Base-by-base conservation (phyloP, 441 rosid genomes). In the Croton laevigatus region DNA sequence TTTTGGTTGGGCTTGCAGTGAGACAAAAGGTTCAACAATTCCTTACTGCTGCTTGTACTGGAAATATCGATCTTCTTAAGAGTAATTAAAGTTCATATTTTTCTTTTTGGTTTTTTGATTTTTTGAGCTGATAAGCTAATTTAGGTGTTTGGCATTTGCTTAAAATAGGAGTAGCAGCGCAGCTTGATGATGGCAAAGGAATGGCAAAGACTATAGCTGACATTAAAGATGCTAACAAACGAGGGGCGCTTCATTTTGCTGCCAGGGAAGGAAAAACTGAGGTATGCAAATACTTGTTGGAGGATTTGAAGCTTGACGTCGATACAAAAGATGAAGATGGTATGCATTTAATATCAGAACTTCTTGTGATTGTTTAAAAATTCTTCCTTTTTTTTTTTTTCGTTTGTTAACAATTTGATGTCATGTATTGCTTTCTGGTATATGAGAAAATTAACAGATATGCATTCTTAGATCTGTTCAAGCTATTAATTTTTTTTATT, bases 201-300 rank as follows among this genome's bases (percentile, higher is more conserved):
- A 37, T 88, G 59, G 79, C 79, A 3, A 81, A 78, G 75, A 86
- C 98, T 14, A 85, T 94, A 68, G 87, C 84, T 54, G 91, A 86
- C 77, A 83, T 90, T 61, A 94, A 90, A 84, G 97, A 94, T 80
- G 98, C 95, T 5, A 91, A 94, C 76, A 83, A 90, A 80, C 84
- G 97, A 49, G 98, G 98, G 38, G 97, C 98, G 6, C 85, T 91
- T 72, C 98, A 94, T 80, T 94, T 94, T 81, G 97, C 97, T 3
- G 97, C 97, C 6, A 88, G 97, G 72, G 97, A 90, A 82, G 98
- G 96, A 6, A 79, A 87, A 78, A 89, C 84, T 40, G 97, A 91
- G 58, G 83, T 94, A 38, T 91, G 97, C 79, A 88, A 81, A 74
- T 91, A 84, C 85, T 88, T 90, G 79, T 63, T 91, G 68, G 97